phyloP scores from a whole-genome alignment of 176 grass and related monocot genomes.

The Musa acuminata region DNA sequence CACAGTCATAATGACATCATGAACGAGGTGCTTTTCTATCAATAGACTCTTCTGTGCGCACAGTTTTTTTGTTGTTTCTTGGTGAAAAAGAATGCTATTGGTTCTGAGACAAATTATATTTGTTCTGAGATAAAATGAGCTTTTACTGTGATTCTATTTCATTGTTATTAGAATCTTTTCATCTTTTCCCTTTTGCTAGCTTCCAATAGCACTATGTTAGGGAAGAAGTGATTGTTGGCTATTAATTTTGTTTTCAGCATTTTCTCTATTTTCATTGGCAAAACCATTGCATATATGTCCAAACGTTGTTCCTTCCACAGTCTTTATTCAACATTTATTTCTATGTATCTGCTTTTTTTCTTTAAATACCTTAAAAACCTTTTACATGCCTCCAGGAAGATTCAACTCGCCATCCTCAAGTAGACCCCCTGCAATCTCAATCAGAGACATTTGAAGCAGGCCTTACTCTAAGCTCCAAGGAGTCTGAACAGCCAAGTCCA shows the following conservation, averaged over 20 bases:
- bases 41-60: no score
- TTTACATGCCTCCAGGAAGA: constrained; percentile 5
- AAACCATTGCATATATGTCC: neutral
- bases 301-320: no score
- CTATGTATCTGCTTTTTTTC: neutral
- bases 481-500: constrained; percentile 72
- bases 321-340: neutral
- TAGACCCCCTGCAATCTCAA: constrained; percentile 20
- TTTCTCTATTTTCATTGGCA: neutral
- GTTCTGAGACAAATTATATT: no score
- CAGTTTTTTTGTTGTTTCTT: no score
- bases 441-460: constrained; percentile 25
- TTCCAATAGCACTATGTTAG: no score
- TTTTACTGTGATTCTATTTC: neutral
- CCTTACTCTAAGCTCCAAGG: constrained; percentile 29
- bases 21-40: constrained; percentile 31
- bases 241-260: neutral
- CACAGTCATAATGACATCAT: constrained; percentile 18
- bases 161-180: neutral
- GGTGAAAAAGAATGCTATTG: no score
- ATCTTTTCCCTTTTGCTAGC: neutral
- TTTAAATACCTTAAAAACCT: neutral
- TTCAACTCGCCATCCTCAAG: neutral
- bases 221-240: no score
- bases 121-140: neutral